Conservation (phyloP, 1,284 basidiomycete species). For the Puccinia polysora region DNA sequence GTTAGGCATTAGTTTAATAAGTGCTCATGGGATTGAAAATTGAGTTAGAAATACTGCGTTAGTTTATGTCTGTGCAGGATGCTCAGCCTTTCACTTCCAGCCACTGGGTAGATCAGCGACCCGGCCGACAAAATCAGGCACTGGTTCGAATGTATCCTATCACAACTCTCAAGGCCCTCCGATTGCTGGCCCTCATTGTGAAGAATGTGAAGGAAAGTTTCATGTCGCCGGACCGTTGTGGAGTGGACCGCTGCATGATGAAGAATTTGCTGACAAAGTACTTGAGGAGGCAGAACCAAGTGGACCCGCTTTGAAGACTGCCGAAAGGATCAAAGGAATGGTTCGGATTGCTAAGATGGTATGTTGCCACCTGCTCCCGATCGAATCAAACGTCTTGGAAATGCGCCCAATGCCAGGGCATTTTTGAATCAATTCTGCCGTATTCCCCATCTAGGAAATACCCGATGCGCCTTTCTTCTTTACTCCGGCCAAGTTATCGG, state of each 20-base stretch:
- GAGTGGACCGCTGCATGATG: constrained; percentile 80
- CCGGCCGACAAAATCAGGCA: constrained; percentile 59
- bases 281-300: constrained; percentile 63
- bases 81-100: constrained; percentile 73
- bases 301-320: constrained; percentile 64
- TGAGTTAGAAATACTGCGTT: constrained; percentile 61
- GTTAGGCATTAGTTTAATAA: background rate
- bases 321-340: constrained; percentile 88
- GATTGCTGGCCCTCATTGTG: constrained; percentile 61
- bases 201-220: constrained; percentile 71
- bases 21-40: constrained; percentile 23
- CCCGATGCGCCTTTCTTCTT: constrained; percentile 76
- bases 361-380: constrained; percentile 47
- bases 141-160: constrained; percentile 62
- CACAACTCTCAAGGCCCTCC: constrained; percentile 71
- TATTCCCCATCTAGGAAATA: constrained; percentile 63
- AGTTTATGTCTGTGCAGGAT: constrained; percentile 75
- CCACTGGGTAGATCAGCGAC: constrained; percentile 67
- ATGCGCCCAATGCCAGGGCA: background rate
- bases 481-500: constrained; percentile 73
- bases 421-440: too few relatives aligned
- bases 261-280: constrained; percentile 67
- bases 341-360: constrained; percentile 81
- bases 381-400: background rate
- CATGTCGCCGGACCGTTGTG: constrained; percentile 96